Evolutionary conservation across 768 basidiomycete species (phyloP).

Genomic region (Terana coerulea): DNA sequence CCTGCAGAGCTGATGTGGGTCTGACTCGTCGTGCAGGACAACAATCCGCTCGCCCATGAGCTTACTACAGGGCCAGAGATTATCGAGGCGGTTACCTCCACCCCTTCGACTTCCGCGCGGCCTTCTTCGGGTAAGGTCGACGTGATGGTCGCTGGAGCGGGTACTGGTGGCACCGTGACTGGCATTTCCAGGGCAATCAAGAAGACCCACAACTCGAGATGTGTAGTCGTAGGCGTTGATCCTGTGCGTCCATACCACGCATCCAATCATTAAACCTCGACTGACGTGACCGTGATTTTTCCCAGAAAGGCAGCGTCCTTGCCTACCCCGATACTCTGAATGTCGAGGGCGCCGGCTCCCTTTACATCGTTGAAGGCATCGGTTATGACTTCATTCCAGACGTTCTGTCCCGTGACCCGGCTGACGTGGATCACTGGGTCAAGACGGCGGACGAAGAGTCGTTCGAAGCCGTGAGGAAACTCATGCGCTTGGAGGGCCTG

Average conservation of each 20-base stretch:
- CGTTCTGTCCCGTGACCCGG: constrained; percentile 65
- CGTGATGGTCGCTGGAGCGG: constrained; percentile 80
- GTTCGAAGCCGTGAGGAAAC: constrained; percentile 64
- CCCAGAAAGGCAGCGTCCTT: constrained; percentile 85
- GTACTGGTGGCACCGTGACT: constrained; percentile 95
- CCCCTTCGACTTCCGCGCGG: constrained; percentile 50
- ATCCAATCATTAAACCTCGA: constrained; percentile 1
- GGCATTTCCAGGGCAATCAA: constrained; percentile 79
- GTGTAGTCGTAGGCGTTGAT: constrained; percentile 82
- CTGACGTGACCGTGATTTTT: constrained; percentile 5
- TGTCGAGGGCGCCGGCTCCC: constrained; percentile 38
- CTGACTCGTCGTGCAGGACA: constrained; percentile 38
- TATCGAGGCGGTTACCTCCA: constrained; percentile 67
- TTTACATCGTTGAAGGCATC: constrained; percentile 92
- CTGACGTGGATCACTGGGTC: constrained; percentile 72
- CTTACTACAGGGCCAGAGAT: constrained; percentile 90
- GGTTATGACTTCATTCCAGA: constrained; percentile 93
- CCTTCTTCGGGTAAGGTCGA: constrained; percentile 77
- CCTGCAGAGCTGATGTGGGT: constrained; percentile 6
- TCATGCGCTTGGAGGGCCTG: constrained; percentile 85
- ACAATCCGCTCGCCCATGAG: constrained; percentile 93
- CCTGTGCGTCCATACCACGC: constrained; percentile 49
- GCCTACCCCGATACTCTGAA: constrained; percentile 70
- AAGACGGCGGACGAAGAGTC: constrained; percentile 83
- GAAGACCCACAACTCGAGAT: constrained; percentile 69